Conservation (phyloP, 495 filamentous ascomycete species). For the Xylaria bambusicola region DNA sequence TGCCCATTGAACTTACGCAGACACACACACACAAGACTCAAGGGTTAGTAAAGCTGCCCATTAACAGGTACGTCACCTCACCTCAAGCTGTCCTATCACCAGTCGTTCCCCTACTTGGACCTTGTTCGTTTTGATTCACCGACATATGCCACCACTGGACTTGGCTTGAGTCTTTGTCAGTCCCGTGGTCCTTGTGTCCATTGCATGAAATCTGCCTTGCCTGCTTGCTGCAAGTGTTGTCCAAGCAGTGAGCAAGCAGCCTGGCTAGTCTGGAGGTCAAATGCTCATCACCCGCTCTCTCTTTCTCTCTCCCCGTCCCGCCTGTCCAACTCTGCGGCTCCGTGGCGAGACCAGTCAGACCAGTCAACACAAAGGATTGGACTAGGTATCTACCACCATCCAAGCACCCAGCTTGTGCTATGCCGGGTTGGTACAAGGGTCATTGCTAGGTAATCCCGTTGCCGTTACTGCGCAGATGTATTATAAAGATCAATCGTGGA, state of each 20-base stretch:
- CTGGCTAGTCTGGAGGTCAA: neutral
- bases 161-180: neutral
- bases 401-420: constrained; percentile 10
- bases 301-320: neutral
- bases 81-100: constrained; percentile 1
- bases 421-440: constrained; percentile 8
- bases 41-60: neutral
- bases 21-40: neutral
- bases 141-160: constrained; percentile 3
- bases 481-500: constrained; percentile 13
- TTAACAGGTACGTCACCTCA: neutral
- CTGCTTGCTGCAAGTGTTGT: neutral
- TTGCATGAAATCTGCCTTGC: neutral
- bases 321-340: constrained; percentile 16
- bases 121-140: constrained; percentile 1
- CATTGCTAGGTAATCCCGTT: neutral
- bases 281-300: neutral
- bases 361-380: constrained; percentile 4
- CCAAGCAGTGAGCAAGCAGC: neutral
- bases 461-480: constrained; percentile 1
- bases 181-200: neutral
- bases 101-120: neutral
- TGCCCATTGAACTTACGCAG: neutral
- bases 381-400: neutral
- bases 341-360: constrained; percentile 3